A percentile compares a stretch with the other conserved stretches of the same genome.
Evolutionary conservation across 73 alveolate species (phyloP).

Genomic region (Effrenium voratum): DNA sequence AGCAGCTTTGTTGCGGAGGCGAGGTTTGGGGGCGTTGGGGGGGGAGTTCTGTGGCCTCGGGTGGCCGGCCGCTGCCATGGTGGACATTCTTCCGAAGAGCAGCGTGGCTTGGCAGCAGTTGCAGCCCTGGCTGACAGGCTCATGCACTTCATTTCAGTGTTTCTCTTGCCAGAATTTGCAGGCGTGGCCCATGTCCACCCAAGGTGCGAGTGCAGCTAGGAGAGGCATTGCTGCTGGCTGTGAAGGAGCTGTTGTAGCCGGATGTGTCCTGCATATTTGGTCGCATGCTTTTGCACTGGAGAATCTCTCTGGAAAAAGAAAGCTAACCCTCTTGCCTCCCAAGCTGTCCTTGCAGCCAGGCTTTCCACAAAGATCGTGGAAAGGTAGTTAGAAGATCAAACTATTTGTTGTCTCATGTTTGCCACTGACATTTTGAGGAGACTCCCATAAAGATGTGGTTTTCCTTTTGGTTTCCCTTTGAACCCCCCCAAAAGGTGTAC

Average conservation of each 20-base stretch:
- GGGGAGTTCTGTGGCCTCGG: not conserved
- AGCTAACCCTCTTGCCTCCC: too few relatives aligned
- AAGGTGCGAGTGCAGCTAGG: conserved; percentile 63
- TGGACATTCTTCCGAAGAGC: conserved; percentile 82
- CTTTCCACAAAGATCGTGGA: too few relatives aligned
- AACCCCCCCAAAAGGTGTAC: too few relatives aligned
- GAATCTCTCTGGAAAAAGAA: too few relatives aligned
- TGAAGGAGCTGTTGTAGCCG: conserved; percentile 2
- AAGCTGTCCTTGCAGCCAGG: too few relatives aligned
- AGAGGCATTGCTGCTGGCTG: conserved; percentile 52
- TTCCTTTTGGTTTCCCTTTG: too few relatives aligned
- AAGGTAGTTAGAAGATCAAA: too few relatives aligned
- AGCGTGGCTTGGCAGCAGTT: not conserved
- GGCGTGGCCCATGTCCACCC: not conserved
- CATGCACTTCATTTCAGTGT: not conserved
- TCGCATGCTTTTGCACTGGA: too few relatives aligned
- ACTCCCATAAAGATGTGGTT: too few relatives aligned
- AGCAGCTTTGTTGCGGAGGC: not conserved
- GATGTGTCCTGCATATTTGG: too few relatives aligned
- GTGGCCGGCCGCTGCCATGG: conserved; percentile 41
- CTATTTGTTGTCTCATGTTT: too few relatives aligned
- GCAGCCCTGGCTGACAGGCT: not conserved
- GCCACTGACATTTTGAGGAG: too few relatives aligned
- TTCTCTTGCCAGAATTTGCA: not conserved
- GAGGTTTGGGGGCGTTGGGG: not conserved